Evolutionary conservation across 768 basidiomycete species (phyloP).

Genomic region (Suillus paluster): DNA sequence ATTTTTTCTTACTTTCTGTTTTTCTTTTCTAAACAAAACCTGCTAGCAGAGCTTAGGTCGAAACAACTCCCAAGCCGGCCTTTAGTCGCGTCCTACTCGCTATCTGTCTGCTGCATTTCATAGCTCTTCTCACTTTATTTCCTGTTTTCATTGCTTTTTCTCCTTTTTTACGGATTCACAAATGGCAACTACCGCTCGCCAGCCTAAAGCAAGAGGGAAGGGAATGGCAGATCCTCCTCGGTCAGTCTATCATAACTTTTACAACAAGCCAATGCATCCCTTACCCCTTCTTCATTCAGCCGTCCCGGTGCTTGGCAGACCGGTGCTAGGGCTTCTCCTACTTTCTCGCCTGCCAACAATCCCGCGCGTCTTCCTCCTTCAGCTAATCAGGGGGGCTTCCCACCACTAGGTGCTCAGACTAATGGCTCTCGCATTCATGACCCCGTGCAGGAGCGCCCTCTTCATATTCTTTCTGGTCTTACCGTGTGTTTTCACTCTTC

Average conservation of each 20-base stretch:
- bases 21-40: conserved; percentile 19
- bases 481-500: conserved; percentile 55
- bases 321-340: conserved; percentile 69
- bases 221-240: conserved; percentile 59
- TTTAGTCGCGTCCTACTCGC: conserved; percentile 38
- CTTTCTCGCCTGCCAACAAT: conserved; percentile 59
- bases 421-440: conserved; percentile 55
- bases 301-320: conserved; percentile 61
- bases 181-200: conserved; percentile 71
- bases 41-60: conserved; percentile 21
- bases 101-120: conserved; percentile 41
- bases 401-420: conserved; percentile 47
- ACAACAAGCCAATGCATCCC: conserved; percentile 14
- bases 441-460: conserved; percentile 57
- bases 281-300: conserved; percentile 30
- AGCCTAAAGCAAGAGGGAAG: conserved; percentile 66
- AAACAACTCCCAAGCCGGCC: conserved; percentile 24
- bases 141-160: conserved; percentile 36
- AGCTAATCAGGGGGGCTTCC: conserved; percentile 42
- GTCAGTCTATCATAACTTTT: conserved; percentile 44
- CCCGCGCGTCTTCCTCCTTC: conserved; percentile 46
- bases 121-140: conserved; percentile 32
- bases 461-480: conserved; percentile 69
- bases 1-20: conserved; percentile 18
- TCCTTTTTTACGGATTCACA: conserved; percentile 23